Percentiles rank a stretch among this genome's conserved stretches.
Evolutionary conservation across 2,329 filamentous ascomycete genomes (phyloP).

Genomic region (Aspergillus aculeatus): DNA sequence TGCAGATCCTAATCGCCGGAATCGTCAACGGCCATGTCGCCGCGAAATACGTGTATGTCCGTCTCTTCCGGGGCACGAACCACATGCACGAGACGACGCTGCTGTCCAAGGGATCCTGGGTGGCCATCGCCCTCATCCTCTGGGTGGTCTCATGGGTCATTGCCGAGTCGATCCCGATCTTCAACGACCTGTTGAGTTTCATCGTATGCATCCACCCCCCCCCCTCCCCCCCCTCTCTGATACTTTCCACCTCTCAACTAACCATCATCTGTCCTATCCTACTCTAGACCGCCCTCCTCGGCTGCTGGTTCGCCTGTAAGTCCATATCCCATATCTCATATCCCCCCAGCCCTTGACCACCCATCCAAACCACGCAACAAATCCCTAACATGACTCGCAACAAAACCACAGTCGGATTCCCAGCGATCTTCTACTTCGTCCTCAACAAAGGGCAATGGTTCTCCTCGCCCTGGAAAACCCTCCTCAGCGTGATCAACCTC

Average conservation of each 20-base stretch:
- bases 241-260: too few species aligned
- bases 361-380: neutral
- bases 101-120: constrained; percentile 57
- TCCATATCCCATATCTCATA: neutral
- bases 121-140: constrained; percentile 52
- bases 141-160: constrained; percentile 66
- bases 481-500: constrained; percentile 45
- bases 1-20: constrained; percentile 63
- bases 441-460: constrained; percentile 47
- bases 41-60: constrained; percentile 64
- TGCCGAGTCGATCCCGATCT: constrained; percentile 67
- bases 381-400: constrained; percentile 9
- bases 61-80: constrained; percentile 60
- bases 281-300: constrained; percentile 55
- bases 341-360: neutral
- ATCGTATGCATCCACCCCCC: constrained; percentile 39
- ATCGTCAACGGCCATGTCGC: constrained; percentile 68
- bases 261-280: too few species aligned
- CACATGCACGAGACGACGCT: constrained; percentile 51
- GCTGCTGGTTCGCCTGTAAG: constrained; percentile 62
- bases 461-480: constrained; percentile 42
- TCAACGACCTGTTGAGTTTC: constrained; percentile 64
- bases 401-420: constrained; percentile 36
- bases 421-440: constrained; percentile 48
- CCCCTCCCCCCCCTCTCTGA: constrained; percentile 4